phyloP scores from a whole-genome alignment of 2,329 filamentous ascomycete species.

The Claviceps africana region DNA sequence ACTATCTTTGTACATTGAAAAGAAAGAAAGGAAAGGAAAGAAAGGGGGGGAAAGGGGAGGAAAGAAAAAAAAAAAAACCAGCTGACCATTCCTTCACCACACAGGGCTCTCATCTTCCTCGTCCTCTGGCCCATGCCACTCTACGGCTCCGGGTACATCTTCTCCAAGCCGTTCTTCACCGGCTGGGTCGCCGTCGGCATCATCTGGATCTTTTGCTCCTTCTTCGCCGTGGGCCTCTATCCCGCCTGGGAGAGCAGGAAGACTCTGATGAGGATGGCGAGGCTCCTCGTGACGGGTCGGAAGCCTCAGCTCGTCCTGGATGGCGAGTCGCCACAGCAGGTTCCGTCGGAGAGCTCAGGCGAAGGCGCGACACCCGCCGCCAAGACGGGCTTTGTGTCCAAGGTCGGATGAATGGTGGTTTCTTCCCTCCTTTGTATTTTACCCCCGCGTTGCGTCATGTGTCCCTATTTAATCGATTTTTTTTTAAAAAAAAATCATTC shows the following conservation, averaged over 20 bases:
- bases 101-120: constrained; percentile 50
- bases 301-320: not conserved
- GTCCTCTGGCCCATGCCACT: constrained; percentile 88
- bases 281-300: constrained; percentile 8
- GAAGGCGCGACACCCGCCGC: constrained; percentile 3
- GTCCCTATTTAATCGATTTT: too few species aligned
- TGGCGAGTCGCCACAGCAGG: not conserved
- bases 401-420: not conserved
- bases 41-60: too few species aligned
- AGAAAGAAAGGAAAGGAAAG: too few species aligned
- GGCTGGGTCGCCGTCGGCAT: constrained; percentile 61
- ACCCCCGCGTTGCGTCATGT: too few species aligned
- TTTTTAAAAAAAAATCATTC: too few species aligned
- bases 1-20: too few species aligned
- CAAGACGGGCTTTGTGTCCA: constrained; percentile 2
- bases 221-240: constrained; percentile 63
- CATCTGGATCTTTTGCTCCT: constrained; percentile 57
- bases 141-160: constrained; percentile 67
- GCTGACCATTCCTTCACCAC: too few species aligned
- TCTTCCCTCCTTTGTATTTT: not conserved
- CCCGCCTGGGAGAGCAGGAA: constrained; percentile 66
- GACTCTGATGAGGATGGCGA: constrained; percentile 27
- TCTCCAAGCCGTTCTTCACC: constrained; percentile 47
- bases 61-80: too few species aligned
- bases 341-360: not conserved